Evolutionary conservation across 2,329 filamentous ascomycete genomes (phyloP).

Genomic region (Podosphaera xanthii): DNA sequence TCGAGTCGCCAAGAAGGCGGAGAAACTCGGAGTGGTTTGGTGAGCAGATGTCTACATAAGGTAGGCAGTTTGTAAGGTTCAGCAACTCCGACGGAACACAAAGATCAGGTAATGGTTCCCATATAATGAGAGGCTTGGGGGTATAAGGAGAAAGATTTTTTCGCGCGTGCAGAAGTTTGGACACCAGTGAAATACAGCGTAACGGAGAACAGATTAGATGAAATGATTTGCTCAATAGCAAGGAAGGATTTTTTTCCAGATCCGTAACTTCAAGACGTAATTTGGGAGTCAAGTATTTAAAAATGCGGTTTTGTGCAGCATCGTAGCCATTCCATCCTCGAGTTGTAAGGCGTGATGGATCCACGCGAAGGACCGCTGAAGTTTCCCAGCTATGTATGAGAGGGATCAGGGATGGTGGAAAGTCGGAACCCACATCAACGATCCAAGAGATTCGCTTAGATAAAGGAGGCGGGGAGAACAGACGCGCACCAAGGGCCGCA

Average conservation of each 20-base stretch:
- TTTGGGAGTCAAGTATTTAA: slow-evolving; percentile 77
- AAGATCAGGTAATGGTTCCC: slow-evolving; percentile 85
- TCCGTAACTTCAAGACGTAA: slow-evolving; percentile 53
- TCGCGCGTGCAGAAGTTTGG: slow-evolving; percentile 40
- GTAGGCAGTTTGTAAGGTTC: slow-evolving; percentile 39
- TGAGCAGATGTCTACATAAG: slow-evolving; percentile 37
- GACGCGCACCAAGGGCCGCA: slow-evolving; percentile 65
- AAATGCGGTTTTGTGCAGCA: slow-evolving; percentile 44
- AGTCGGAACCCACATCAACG: slow-evolving; percentile 73
- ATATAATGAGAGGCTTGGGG: slow-evolving; percentile 53
- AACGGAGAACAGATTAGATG: slow-evolving; percentile 68
- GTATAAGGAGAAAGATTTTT: slow-evolving; percentile 19
- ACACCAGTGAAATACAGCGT: slow-evolving; percentile 54
- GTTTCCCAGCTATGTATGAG: slow-evolving; percentile 58
- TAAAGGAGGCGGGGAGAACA: slow-evolving; percentile 48
- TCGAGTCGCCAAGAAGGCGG: slow-evolving; percentile 44
- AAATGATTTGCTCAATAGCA: slow-evolving; percentile 55
- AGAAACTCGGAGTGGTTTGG: slow-evolving; percentile 85
- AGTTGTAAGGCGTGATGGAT: slow-evolving; percentile 51
- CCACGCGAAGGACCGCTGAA: slow-evolving; percentile 34
- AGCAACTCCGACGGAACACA: slow-evolving; percentile 49
- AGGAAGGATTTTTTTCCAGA: slow-evolving; percentile 28
- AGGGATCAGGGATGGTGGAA: slow-evolving; percentile 40
- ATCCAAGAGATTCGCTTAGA: slow-evolving; percentile 67
- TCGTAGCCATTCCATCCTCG: slow-evolving; percentile 85